phyloP scores from a whole-genome alignment of 2,329 filamentous ascomycete species.

The Colletotrichum tabaci region DNA sequence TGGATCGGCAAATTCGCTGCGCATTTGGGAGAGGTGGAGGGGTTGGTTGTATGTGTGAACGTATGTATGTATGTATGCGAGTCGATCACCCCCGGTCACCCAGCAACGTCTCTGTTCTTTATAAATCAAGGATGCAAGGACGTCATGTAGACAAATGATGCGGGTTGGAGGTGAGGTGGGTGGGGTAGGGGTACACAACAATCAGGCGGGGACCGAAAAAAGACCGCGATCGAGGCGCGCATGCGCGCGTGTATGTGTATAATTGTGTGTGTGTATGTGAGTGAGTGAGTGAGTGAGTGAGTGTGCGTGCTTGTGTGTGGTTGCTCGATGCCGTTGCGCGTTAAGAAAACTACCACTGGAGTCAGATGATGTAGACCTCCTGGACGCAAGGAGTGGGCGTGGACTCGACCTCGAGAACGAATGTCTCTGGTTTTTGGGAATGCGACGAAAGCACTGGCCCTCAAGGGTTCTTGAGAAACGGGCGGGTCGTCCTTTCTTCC shows the following conservation, averaged over 20 bases:
- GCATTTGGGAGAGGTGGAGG: constrained; percentile 22
- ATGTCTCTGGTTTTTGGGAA: constrained; percentile 34
- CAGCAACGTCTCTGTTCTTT: constrained; percentile 38
- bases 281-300: neutral
- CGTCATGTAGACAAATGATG: constrained; percentile 32
- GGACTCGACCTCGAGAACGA: constrained; percentile 33
- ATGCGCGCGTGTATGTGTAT: too few species aligned
- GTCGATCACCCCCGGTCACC: constrained; percentile 31
- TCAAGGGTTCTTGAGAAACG: constrained; percentile 17
- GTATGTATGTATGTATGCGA: constrained; percentile 1
- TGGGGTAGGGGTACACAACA: neutral
- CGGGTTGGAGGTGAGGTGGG: neutral
- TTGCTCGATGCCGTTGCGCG: neutral
- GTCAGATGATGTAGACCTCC: constrained; percentile 36
- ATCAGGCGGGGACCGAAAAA: neutral
- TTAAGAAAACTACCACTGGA: neutral
- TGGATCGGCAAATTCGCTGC: constrained; percentile 8
- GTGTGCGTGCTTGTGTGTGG: constrained; percentile 15
- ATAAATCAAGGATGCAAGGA: constrained; percentile 38
- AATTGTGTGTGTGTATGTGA: neutral
- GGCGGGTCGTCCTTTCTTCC: constrained; percentile 24
- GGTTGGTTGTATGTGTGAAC: constrained; percentile 6
- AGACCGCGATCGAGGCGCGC: constrained; percentile 9
- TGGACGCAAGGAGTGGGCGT: constrained; percentile 23
- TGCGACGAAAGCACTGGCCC: constrained; percentile 35